Evolutionary conservation across 75 land plant species (phyloP).

Genomic region (Pinus albicaulis): DNA sequence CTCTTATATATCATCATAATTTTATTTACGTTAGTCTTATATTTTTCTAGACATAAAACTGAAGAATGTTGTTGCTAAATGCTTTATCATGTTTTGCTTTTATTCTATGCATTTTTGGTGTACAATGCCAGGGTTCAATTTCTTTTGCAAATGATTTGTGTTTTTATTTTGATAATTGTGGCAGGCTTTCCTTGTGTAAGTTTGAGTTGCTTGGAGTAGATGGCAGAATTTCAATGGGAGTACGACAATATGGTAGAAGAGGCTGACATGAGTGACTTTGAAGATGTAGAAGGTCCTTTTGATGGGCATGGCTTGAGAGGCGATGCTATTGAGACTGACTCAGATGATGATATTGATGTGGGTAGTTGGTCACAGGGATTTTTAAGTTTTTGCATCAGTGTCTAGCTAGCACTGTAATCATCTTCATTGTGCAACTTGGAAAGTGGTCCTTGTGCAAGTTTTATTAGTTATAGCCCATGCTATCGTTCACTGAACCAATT

Average conservation of each 20-base stretch:
- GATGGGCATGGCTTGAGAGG: constrained; percentile 22
- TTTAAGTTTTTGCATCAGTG: not conserved
- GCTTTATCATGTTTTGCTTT: not conserved
- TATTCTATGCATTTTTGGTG: not conserved
- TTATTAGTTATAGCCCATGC: not conserved
- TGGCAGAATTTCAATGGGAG: constrained; percentile 8
- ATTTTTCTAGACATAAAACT: not conserved
- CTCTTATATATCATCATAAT: not conserved
- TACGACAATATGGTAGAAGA: constrained; percentile 17
- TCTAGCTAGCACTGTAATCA: constrained; percentile 9
- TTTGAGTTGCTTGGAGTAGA: not conserved
- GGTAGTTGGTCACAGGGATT: not conserved
- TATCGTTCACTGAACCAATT: constrained; percentile 9
- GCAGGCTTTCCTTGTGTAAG: not conserved
- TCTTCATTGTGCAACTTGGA: not conserved
- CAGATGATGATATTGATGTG: constrained; percentile 32
- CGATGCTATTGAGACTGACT: constrained; percentile 16
- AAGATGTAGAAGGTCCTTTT: constrained; percentile 35
- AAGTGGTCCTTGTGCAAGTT: not conserved
- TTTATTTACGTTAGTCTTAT: not conserved
- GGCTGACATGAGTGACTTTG: constrained; percentile 32
- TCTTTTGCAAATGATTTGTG: not conserved
- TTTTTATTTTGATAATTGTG: not conserved
- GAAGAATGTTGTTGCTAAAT: not conserved
- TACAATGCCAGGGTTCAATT: not conserved